phyloP scores from a whole-genome alignment of 345 rosid species.

The Dovyalis caffra region DNA sequence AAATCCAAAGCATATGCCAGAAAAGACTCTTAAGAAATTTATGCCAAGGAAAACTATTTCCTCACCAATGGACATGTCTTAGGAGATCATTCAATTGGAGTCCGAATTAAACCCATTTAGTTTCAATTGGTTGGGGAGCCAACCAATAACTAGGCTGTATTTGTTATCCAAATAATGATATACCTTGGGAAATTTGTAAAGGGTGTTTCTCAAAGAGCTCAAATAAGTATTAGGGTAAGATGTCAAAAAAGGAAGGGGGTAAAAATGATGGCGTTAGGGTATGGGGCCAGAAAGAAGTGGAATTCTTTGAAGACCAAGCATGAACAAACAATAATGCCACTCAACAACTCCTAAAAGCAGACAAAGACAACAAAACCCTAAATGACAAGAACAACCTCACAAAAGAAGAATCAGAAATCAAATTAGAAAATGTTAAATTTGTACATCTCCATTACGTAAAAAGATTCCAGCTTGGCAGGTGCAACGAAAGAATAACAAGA shows the following conservation, averaged over 20 bases:
- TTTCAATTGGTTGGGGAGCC: no score
- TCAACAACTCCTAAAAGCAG: slow-evolving; percentile 35
- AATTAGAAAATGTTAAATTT: not conserved
- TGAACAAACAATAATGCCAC: slow-evolving; percentile 40
- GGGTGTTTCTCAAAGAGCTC: not conserved
- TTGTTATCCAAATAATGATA: not conserved
- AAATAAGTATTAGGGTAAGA: slow-evolving; percentile 6
- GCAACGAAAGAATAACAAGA: not conserved
- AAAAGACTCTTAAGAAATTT: not conserved
- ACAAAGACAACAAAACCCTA: slow-evolving; percentile 25
- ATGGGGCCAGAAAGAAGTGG: slow-evolving; percentile 26
- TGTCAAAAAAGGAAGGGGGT: not conserved
- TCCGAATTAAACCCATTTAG: not conserved
- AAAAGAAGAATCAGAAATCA: not conserved
- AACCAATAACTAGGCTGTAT: no score
- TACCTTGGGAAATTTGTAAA: not conserved
- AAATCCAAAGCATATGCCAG: not conserved
- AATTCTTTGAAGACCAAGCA: slow-evolving; percentile 24
- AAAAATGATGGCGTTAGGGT: slow-evolving; percentile 18
- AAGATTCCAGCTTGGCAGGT: slow-evolving; percentile 25
- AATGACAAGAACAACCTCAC: slow-evolving; percentile 18
- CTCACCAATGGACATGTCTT: no score
- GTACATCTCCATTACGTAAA: slow-evolving; percentile 23
- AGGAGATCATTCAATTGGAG: not conserved
- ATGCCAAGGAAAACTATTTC: no score